Evolutionary conservation across 192 early-diverging fungal genomes (phyloP).

Genomic region (Helicostylum pulchrum): DNA sequence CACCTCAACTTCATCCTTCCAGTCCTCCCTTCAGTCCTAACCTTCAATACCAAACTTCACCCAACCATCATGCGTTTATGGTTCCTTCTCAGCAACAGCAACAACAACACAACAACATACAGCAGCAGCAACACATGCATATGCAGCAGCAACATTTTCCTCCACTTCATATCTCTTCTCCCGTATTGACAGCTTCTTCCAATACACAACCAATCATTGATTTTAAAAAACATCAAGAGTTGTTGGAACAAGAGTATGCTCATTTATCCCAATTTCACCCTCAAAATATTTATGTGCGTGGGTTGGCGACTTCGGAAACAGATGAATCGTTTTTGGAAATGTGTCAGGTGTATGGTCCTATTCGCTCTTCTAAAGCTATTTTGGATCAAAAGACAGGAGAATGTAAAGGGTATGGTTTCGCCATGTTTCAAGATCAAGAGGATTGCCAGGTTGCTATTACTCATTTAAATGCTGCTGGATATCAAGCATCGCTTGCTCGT

Average conservation of each 20-base stretch:
- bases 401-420: conserved; percentile 90
- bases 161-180: conserved; percentile 42
- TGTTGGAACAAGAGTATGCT: conserved; percentile 1
- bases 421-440: conserved; percentile 74
- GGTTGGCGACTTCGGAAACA: conserved; percentile 57
- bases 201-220: conserved; percentile 8
- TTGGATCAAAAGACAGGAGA: conserved; percentile 71
- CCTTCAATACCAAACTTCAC: no score
- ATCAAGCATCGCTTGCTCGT: conserved; percentile 72
- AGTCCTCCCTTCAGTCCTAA: conserved; percentile 41
- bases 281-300: conserved; percentile 83
- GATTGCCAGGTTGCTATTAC: conserved; percentile 71
- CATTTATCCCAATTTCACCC: conserved; percentile 8
- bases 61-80: conserved; percentile 26
- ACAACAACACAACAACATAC: no score
- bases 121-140: no score
- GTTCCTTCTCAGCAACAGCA: neutral
- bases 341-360: conserved; percentile 63
- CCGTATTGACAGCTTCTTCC: conserved; percentile 33
- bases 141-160: conserved; percentile 21
- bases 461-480: conserved; percentile 61
- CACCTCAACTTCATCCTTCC: conserved; percentile 25
- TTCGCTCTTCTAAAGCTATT: conserved; percentile 81
- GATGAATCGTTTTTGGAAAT: conserved; percentile 66
- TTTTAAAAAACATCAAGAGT: neutral